These are phyloP conservation scores for Bretziella fagacearum DNA, from an alignment of 2,329 filamentous ascomycete species.

Conservation along the genomic window DNA sequence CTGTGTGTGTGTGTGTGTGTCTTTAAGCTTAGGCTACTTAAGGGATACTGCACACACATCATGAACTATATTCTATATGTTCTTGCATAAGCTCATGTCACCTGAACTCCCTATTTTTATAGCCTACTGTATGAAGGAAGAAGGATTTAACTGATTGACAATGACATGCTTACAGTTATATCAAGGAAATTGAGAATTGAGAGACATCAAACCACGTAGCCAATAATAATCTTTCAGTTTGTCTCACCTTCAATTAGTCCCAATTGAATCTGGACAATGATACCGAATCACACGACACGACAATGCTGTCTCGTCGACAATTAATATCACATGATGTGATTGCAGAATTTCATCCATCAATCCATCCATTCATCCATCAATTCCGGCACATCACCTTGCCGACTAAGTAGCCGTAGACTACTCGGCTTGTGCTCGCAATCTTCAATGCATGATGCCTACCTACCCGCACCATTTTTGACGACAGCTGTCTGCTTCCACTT, in stretches of 20 bases:
- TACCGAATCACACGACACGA: too few species aligned
- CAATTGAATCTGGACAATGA: background rate
- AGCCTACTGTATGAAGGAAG: background rate
- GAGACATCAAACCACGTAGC: background rate
- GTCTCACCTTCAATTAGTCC: background rate
- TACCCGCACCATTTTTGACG: too few species aligned
- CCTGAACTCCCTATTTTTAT: background rate
- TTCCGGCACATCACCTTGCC: background rate
- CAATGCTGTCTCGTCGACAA: background rate
- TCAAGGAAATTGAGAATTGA: background rate
- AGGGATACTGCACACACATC: background rate
- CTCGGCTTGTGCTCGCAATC: too few species aligned
- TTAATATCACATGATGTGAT: background rate
- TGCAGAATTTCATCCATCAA: background rate
- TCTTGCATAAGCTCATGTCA: slow-evolving; percentile 1
- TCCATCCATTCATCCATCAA: background rate
- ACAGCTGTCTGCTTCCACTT: too few species aligned
- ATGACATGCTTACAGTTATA: background rate
- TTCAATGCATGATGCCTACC: too few species aligned
- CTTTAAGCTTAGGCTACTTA: background rate
- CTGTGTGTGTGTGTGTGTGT: background rate
- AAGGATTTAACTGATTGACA: background rate
- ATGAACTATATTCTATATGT: background rate
- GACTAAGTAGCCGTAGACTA: background rate
- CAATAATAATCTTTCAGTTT: background rate